Percentiles rank a stretch among this genome's conserved stretches.
phyloP scores from a whole-genome alignment of 2,329 filamentous ascomycete genomes.

The Diaporthe sp. region DNA sequence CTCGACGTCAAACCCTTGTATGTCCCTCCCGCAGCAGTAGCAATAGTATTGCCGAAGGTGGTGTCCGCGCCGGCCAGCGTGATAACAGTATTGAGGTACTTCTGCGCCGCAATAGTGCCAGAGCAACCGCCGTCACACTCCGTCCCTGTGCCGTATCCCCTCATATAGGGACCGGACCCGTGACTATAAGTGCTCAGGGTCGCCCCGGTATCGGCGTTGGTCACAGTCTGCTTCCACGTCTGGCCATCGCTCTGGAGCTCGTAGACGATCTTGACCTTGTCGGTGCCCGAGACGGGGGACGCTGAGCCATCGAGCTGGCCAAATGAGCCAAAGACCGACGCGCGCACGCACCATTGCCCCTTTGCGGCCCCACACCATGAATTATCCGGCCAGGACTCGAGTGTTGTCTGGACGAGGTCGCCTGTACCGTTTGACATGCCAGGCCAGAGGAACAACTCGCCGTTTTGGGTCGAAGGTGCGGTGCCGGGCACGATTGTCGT shows the following conservation, averaged over 20 bases:
- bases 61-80: slow-evolving; percentile 52
- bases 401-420: slow-evolving; percentile 57
- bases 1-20: slow-evolving; percentile 52
- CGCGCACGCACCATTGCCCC: slow-evolving; percentile 56
- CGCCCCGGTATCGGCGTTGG: slow-evolving; percentile 53
- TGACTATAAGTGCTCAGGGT: slow-evolving; percentile 51
- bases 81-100: slow-evolving; percentile 55
- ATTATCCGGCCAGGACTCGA: slow-evolving; percentile 57
- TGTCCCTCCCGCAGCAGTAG: slow-evolving; percentile 48
- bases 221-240: slow-evolving; percentile 48
- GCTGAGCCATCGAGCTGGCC: slow-evolving; percentile 52
- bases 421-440: slow-evolving; percentile 61
- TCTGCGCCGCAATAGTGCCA: slow-evolving; percentile 53
- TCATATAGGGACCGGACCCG: slow-evolving; percentile 54
- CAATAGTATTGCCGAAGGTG: slow-evolving; percentile 48
- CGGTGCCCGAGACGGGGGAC: slow-evolving; percentile 29
- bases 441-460: slow-evolving; percentile 58
- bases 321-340: slow-evolving; percentile 56
- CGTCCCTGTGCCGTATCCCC: slow-evolving; percentile 55
- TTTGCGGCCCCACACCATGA: slow-evolving; percentile 55
- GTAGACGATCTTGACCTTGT: slow-evolving; percentile 44
- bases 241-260: slow-evolving; percentile 42
- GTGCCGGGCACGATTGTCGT: slow-evolving; percentile 56
- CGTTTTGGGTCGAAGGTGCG: slow-evolving; percentile 53
- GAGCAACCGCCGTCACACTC: slow-evolving; percentile 55